Percentiles rank a stretch among this genome's conserved stretches.
phyloP scores from a whole-genome alignment of 78 protist species.

The Capsaspora owczarzaki region DNA sequence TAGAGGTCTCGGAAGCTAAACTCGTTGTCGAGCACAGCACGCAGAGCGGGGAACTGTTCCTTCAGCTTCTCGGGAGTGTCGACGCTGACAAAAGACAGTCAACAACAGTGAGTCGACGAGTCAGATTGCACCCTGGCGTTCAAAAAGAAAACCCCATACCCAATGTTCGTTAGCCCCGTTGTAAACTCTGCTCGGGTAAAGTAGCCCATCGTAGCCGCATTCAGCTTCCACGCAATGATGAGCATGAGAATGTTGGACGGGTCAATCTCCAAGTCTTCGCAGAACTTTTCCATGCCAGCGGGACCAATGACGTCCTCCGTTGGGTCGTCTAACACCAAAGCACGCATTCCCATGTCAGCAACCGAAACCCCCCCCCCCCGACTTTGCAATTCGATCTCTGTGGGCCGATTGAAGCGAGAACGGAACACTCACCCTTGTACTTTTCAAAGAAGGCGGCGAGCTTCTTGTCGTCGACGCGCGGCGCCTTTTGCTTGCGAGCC shows the following conservation, averaged over 20 bases:
- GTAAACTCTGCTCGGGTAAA: conserved; percentile 11
- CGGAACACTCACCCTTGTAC: background rate
- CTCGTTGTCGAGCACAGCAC: background rate
- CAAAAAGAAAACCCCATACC: background rate
- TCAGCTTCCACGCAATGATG: background rate
- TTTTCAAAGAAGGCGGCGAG: background rate
- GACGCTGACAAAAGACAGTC: background rate
- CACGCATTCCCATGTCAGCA: too few species aligned
- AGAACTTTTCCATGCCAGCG: background rate
- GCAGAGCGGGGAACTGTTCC: background rate
- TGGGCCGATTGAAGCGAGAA: background rate
- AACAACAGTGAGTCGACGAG: too few species aligned
- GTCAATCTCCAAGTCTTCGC: background rate
- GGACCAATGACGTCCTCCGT: background rate
- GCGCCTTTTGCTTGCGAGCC: background rate
- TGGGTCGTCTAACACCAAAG: background rate
- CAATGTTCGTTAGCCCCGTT: background rate
- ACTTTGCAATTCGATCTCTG: too few species aligned
- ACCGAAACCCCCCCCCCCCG: too few species aligned
- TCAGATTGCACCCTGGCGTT: too few species aligned
- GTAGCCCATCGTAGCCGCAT: conserved; percentile 7
- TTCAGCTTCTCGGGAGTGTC: background rate
- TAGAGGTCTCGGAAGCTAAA: background rate
- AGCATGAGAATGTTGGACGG: background rate
- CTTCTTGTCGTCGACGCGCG: background rate